A percentile compares a stretch with the other conserved stretches of the same genome.
Conservation (phyloP, 768 basidiomycete species). For the Pluteus cervinus region DNA sequence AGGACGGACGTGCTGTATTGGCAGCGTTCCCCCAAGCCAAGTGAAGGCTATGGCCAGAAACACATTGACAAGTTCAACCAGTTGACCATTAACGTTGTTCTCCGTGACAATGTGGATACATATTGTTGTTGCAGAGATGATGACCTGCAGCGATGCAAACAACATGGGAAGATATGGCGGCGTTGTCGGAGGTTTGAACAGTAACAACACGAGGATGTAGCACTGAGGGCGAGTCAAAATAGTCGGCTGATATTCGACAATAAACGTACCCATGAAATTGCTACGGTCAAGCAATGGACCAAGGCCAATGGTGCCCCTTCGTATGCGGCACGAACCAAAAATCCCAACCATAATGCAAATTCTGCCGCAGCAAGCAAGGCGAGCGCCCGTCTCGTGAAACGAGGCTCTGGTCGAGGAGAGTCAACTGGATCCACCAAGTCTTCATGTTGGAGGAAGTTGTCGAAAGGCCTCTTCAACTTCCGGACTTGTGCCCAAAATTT, state of each 20-base stretch:
- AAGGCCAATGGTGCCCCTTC: no score
- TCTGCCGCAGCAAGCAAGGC: constrained; percentile 31
- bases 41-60: constrained; percentile 31
- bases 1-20: constrained; percentile 39
- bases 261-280: constrained; percentile 45
- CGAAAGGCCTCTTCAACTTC: constrained; percentile 34
- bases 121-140: constrained; percentile 10
- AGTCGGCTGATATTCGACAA: constrained; percentile 3
- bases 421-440: constrained; percentile 41
- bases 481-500: constrained; percentile 15
- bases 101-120: constrained; percentile 3
- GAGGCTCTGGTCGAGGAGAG: constrained; percentile 15
- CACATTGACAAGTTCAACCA: constrained; percentile 23
- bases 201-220: constrained; percentile 35
- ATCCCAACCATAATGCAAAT: constrained; percentile 36
- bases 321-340: constrained; percentile 28
- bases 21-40: constrained; percentile 52
- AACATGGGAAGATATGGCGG: constrained; percentile 46
- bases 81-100: constrained; percentile 9
- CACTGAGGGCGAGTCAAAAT: constrained; percentile 22
- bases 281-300: no score
- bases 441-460: constrained; percentile 43
- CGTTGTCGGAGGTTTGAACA: constrained; percentile 37
- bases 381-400: constrained; percentile 27
- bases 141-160: constrained; percentile 32